A percentile compares a stretch with the other conserved stretches of the same genome.
Evolutionary conservation across 106 monocot genomes (phyloP).

Genomic region (Iris macrosiphon): DNA sequence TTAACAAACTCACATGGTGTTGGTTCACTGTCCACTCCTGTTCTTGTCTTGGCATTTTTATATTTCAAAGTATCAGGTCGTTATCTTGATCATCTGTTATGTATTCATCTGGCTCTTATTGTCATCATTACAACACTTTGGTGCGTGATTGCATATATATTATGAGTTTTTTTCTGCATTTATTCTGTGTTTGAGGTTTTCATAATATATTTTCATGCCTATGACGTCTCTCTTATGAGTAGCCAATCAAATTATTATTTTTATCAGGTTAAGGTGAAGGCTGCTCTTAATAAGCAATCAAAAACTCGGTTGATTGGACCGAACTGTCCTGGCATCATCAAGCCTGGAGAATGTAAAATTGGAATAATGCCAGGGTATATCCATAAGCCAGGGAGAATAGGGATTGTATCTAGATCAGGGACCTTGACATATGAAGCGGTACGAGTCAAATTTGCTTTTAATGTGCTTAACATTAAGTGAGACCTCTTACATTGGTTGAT

Average conservation of each 20-base stretch:
- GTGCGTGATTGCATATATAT: too few species aligned
- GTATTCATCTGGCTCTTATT: too few species aligned
- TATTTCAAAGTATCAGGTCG: too few species aligned
- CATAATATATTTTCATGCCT: too few species aligned
- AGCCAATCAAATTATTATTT: neutral
- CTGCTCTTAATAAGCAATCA: constrained; percentile 91
- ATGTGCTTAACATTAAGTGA: neutral
- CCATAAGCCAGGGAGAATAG: constrained; percentile 93
- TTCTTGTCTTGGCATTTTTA: too few species aligned
- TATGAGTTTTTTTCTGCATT: too few species aligned
- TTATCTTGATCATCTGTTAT: too few species aligned
- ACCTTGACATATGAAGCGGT: constrained; percentile 99
- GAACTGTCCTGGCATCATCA: constrained; percentile 96
- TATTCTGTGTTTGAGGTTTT: too few species aligned
- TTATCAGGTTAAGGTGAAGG: constrained; percentile 85
- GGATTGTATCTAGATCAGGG: constrained; percentile 94
- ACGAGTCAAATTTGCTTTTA: constrained; percentile 1
- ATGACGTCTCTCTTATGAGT: too few species aligned
- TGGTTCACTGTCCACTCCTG: too few species aligned
- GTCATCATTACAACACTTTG: too few species aligned
- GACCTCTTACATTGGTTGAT: neutral
- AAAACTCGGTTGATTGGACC: constrained; percentile 95
- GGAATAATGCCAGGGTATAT: constrained; percentile 99
- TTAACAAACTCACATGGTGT: too few species aligned
- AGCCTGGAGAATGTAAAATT: constrained; percentile 98